Conservation (phyloP, 306 rosid genomes). For the Adenanthera pavonina region DNA sequence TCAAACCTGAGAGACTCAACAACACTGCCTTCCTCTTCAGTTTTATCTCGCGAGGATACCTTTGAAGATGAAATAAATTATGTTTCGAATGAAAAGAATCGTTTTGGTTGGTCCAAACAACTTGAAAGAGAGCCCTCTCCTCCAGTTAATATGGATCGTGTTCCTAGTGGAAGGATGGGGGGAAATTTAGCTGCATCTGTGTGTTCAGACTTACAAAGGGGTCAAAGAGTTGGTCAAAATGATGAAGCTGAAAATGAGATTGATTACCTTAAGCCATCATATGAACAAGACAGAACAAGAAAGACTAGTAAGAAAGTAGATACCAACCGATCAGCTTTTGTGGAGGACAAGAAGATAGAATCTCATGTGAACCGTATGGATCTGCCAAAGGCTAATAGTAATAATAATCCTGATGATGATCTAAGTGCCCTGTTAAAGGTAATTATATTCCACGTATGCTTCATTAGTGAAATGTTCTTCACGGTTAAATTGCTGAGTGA, state of each 20-base stretch:
- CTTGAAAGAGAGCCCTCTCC: slow-evolving; percentile 72
- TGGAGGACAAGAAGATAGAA: slow-evolving; percentile 55
- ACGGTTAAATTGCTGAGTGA: slow-evolving; percentile 32
- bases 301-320: slow-evolving; percentile 51
- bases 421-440: slow-evolving; percentile 80
- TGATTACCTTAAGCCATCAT: slow-evolving; percentile 53
- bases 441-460: slow-evolving; percentile 21
- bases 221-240: slow-evolving; percentile 60
- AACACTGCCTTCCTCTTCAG: slow-evolving; percentile 56
- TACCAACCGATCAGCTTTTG: slow-evolving; percentile 45
- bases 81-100: slow-evolving; percentile 63
- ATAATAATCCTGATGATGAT: slow-evolving; percentile 60
- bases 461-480: neutral
- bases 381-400: slow-evolving; percentile 42
- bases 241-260: slow-evolving; percentile 51
- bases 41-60: slow-evolving; percentile 48
- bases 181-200: slow-evolving; percentile 52
- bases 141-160: slow-evolving; percentile 54
- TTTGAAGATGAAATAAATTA: slow-evolving; percentile 54
- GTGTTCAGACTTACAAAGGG: slow-evolving; percentile 57
- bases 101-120: slow-evolving; percentile 80
- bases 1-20: slow-evolving; percentile 68
- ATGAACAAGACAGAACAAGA: slow-evolving; percentile 58
- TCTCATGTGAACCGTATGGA: slow-evolving; percentile 51
- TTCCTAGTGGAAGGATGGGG: slow-evolving; percentile 71